A percentile compares a stretch with the other conserved stretches of the same genome.
Evolutionary conservation across 2,329 filamentous ascomycete genomes (phyloP).

Genomic region (Pseudodiploospora longispora): DNA sequence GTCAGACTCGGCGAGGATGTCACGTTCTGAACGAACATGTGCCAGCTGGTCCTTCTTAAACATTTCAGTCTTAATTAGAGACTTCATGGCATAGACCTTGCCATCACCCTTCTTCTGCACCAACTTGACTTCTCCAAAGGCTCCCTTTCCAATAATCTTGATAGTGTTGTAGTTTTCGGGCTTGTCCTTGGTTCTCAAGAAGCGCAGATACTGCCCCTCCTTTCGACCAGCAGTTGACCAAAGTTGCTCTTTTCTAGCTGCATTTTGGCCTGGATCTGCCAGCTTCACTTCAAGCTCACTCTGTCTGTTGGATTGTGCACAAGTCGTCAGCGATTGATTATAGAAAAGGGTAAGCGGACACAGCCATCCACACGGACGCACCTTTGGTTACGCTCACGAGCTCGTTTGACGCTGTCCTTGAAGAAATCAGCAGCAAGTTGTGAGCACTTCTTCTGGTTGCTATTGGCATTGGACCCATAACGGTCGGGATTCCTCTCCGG

Average conservation of each 20-base stretch:
- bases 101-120: slow-evolving; percentile 94
- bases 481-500: slow-evolving; percentile 84
- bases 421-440: slow-evolving; percentile 83
- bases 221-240: slow-evolving; percentile 78
- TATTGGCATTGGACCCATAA: slow-evolving; percentile 55
- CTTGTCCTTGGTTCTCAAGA: slow-evolving; percentile 86
- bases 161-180: slow-evolving; percentile 92
- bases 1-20: slow-evolving; percentile 97
- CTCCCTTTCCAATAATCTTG: slow-evolving; percentile 98
- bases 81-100: slow-evolving; percentile 98
- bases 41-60: slow-evolving; percentile 98
- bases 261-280: slow-evolving; percentile 64
- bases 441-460: slow-evolving; percentile 63
- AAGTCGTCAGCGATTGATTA: neutral
- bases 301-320: slow-evolving; percentile 50
- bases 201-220: slow-evolving; percentile 87
- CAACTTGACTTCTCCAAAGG: slow-evolving; percentile 95
- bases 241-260: slow-evolving; percentile 73
- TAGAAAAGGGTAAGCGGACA: neutral
- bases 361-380: slow-evolving; percentile 32
- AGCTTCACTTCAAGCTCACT: slow-evolving; percentile 86
- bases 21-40: slow-evolving; percentile 93
- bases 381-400: slow-evolving; percentile 91
- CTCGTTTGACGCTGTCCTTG: slow-evolving; percentile 95
- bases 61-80: slow-evolving; percentile 97